Percentiles rank a stretch among this genome's conserved stretches.
Conservation (phyloP, 768 basidiomycete genomes). For the Lentinula aciculospora region DNA sequence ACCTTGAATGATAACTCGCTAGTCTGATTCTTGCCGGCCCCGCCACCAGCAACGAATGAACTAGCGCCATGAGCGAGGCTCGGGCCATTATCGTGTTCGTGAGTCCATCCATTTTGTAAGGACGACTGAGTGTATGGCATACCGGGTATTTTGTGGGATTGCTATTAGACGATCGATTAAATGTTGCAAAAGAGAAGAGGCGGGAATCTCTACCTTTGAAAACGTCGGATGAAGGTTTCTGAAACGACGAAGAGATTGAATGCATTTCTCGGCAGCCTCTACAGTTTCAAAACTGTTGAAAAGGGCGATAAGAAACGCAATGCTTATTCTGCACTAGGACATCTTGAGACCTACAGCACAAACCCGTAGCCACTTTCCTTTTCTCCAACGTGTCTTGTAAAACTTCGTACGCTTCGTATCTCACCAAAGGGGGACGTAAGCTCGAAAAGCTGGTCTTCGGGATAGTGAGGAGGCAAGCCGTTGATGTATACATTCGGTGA, state of each 20-base stretch:
- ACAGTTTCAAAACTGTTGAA: conserved; percentile 56
- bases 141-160: conserved; percentile 80
- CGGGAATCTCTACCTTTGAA: conserved; percentile 55
- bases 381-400: conserved; percentile 78
- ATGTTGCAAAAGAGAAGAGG: conserved; percentile 3
- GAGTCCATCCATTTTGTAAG: conserved; percentile 9
- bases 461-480: conserved; percentile 77
- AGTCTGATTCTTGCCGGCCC: neutral
- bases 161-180: conserved; percentile 23
- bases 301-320: neutral
- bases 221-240: conserved; percentile 83
- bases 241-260: conserved; percentile 61
- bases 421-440: conserved; percentile 69
- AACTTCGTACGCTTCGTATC: conserved; percentile 75
- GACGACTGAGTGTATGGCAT: conserved; percentile 48
- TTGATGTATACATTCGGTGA: conserved; percentile 88
- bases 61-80: conserved; percentile 3
- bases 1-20: conserved; percentile 49
- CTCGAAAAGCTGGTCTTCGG: conserved; percentile 72
- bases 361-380: conserved; percentile 43
- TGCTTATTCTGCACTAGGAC: neutral
- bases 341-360: conserved; percentile 14
- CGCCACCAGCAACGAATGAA: neutral
- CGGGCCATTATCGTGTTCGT: neutral
- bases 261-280: conserved; percentile 70